Evolutionary conservation across 495 filamentous ascomycete genomes (phyloP).

Genomic region (Tuber umbilicatum): DNA sequence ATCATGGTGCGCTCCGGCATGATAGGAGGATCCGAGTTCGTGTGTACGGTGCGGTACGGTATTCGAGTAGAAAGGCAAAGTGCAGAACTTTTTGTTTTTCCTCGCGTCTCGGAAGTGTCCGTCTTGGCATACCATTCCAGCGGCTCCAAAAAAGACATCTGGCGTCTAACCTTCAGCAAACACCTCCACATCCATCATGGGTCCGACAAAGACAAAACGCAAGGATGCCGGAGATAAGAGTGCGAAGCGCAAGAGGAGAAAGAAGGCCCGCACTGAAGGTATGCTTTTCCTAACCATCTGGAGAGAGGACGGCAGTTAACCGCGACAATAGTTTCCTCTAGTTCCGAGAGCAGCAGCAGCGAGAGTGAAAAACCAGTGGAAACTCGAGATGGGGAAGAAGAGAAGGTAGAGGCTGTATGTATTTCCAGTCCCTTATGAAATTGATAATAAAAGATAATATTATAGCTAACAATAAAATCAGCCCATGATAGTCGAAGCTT

Average conservation of each 20-base stretch:
- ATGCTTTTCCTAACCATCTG: neutral
- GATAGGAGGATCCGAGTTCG: neutral
- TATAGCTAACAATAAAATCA: neutral
- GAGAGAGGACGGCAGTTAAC: neutral
- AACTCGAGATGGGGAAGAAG: neutral
- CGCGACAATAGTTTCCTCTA: neutral
- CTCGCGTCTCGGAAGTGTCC: neutral
- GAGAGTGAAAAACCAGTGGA: conserved; percentile 22
- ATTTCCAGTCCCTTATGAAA: neutral
- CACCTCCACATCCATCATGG: conserved; percentile 15
- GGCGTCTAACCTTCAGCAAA: neutral
- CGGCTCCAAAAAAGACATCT: neutral
- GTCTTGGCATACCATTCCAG: neutral
- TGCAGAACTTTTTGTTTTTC: neutral
- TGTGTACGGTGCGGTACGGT: too few relatives aligned
- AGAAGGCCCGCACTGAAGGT: conserved; percentile 38
- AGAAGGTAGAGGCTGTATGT: neutral
- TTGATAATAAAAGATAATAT: neutral
- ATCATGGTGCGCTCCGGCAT: neutral
- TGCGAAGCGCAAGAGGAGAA: conserved; percentile 36
- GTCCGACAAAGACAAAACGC: conserved; percentile 27
- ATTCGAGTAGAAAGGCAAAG: neutral
- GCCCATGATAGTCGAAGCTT: neutral
- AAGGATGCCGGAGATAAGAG: conserved; percentile 19
- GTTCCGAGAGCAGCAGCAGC: conserved; percentile 13